These are phyloP conservation scores for Flaveria ramosissima DNA, from an alignment of 129 eudicot genomes.

Conservation along the genomic window DNA sequence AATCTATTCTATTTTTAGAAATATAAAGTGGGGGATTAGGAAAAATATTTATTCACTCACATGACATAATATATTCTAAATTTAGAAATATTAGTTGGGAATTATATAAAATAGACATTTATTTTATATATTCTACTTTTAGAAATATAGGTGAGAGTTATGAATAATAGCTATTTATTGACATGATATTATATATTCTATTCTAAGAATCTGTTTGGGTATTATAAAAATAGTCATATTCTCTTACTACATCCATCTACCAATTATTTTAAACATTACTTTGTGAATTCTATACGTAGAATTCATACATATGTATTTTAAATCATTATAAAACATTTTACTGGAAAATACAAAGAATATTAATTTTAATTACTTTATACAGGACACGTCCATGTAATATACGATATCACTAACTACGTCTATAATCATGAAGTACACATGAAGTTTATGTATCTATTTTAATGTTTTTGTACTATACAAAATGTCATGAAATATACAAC, in stretches of 20 bases:
- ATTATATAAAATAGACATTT: not conserved
- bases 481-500: not conserved
- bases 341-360: not conserved
- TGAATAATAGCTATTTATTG: too few species aligned
- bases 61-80: not conserved
- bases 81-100: not conserved
- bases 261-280: not conserved
- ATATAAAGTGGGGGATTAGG: not conserved
- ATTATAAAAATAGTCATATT: too few species aligned
- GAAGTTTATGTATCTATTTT: too few species aligned
- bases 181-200: too few species aligned
- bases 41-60: not conserved
- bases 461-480: too few species aligned
- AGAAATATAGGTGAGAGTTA: too few species aligned
- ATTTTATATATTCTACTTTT: too few species aligned
- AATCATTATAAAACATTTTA: not conserved
- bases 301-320: not conserved
- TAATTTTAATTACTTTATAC: too few species aligned
- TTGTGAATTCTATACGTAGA: not conserved
- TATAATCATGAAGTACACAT: not conserved
- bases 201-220: too few species aligned
- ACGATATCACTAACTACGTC: too few species aligned
- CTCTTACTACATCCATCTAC: not conserved
- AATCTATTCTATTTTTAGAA: not conserved
- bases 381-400: too few species aligned